Evolutionary conservation across 345 rosid species (phyloP).

Genomic region (thale cress (Arabidopsis thaliana)): DNA sequence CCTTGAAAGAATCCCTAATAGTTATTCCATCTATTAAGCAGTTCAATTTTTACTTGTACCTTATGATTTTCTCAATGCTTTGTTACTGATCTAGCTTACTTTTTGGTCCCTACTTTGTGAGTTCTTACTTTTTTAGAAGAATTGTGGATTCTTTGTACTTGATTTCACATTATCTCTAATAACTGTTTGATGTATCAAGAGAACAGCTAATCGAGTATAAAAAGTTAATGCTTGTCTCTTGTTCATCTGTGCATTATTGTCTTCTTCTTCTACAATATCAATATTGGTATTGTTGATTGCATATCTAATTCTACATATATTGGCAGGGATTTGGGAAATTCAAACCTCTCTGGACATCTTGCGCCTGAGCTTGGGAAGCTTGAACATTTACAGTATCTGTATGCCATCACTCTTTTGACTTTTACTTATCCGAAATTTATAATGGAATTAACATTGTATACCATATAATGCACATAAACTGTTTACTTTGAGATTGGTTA

Average conservation of each 20-base stretch:
- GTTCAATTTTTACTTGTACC: slow-evolving; percentile 8
- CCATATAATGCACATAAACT: not conserved
- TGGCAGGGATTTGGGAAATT: slow-evolving; percentile 93
- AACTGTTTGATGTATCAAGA: slow-evolving; percentile 25
- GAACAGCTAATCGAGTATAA: not conserved
- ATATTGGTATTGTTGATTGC: not conserved
- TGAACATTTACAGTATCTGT: slow-evolving; percentile 92
- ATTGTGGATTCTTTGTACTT: slow-evolving; percentile 6
- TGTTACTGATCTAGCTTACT: slow-evolving; percentile 26
- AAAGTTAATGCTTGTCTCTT: not conserved
- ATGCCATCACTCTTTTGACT: slow-evolving; percentile 44
- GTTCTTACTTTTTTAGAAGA: slow-evolving; percentile 22
- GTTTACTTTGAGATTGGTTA: not conserved
- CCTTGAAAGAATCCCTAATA: slow-evolving; percentile 33
- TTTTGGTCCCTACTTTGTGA: slow-evolving; percentile 32
- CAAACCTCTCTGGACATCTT: slow-evolving; percentile 86
- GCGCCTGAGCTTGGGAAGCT: slow-evolving; percentile 89
- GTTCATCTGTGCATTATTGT: not conserved
- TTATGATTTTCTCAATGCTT: slow-evolving; percentile 24
- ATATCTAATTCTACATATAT: slow-evolving; percentile 18
- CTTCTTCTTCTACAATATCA: not conserved
- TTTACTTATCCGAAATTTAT: not conserved
- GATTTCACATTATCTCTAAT: slow-evolving; percentile 11
- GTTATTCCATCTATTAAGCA: slow-evolving; percentile 20
- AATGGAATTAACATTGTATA: slow-evolving; percentile 4